Percentiles rank a stretch among this genome's conserved stretches.
Evolutionary conservation across 257 asterid genomes (phyloP).

Genomic region (Nicotiana sylvestris): DNA sequence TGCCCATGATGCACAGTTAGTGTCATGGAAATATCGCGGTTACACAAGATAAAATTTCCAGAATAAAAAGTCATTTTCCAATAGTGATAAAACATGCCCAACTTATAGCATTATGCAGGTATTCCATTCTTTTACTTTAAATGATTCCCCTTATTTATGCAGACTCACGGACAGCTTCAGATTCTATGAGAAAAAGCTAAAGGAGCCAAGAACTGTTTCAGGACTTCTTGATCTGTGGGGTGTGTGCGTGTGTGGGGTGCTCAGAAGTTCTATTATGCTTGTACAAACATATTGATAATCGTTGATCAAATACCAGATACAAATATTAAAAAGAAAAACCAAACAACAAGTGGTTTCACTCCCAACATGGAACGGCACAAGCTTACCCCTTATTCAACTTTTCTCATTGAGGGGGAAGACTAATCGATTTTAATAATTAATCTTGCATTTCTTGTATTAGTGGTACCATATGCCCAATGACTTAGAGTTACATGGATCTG

Average conservation of each 20-base stretch:
- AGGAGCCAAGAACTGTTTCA: conserved; percentile 6
- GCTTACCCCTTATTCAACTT: background rate
- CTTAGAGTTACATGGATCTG: background rate
- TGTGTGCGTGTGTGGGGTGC: too few relatives aligned
- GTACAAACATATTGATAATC: background rate
- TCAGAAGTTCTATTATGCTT: background rate
- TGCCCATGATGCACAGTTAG: background rate
- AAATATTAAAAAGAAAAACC: background rate
- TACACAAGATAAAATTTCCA: background rate
- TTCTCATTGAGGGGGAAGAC: background rate
- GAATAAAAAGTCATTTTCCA: background rate
- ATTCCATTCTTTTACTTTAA: background rate
- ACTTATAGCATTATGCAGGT: background rate
- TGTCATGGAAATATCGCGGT: background rate
- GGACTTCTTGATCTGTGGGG: background rate
- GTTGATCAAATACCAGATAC: background rate
- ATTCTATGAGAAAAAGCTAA: background rate
- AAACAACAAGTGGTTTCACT: background rate
- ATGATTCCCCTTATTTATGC: background rate
- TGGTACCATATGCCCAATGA: background rate
- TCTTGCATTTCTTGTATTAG: background rate
- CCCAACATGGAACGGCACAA: background rate
- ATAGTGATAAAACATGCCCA: background rate
- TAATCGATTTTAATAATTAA: background rate
- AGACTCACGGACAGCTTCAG: background rate